A percentile compares a stretch with the other conserved stretches of the same genome.
phyloP scores from a whole-genome alignment of 805 yeast species.

The Debaryomyces maramus region DNA sequence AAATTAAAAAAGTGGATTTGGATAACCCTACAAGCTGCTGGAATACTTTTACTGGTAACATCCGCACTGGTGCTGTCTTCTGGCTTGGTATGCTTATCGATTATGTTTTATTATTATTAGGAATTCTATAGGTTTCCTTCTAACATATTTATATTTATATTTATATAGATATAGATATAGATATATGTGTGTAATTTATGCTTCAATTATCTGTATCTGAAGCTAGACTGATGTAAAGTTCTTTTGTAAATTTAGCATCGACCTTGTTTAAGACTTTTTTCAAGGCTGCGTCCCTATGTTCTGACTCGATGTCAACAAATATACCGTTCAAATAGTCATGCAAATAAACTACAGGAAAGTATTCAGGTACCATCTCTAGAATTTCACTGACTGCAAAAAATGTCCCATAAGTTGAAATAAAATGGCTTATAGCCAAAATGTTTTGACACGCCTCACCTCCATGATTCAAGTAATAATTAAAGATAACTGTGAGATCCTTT shows the following conservation, averaged over 20 bases:
- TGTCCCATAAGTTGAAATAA: constrained; percentile 24
- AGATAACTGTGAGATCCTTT: constrained; percentile 14
- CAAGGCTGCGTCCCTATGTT: constrained; percentile 16
- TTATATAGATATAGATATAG: too few relatives aligned
- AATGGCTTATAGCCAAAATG: constrained; percentile 27
- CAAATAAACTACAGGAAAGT: constrained; percentile 29
- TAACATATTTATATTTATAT: not conserved
- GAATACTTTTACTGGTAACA: constrained; percentile 74
- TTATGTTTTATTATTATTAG: constrained; percentile 52
- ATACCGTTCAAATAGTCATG: constrained; percentile 24
- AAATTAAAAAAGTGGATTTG: constrained; percentile 74
- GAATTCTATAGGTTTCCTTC: constrained; percentile 28
- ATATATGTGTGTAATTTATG: not conserved
- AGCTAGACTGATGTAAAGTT: constrained; percentile 22
- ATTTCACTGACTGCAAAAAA: constrained; percentile 25
- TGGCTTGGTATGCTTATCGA: constrained; percentile 68
- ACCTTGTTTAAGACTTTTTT: constrained; percentile 30
- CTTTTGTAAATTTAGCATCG: constrained; percentile 22
- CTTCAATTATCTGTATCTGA: constrained; percentile 3
- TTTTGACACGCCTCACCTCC: constrained; percentile 7
- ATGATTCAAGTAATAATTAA: constrained; percentile 17
- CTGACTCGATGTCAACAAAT: constrained; percentile 20
- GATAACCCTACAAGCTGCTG: constrained; percentile 83
- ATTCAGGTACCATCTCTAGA: constrained; percentile 28
- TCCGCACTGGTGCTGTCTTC: constrained; percentile 69